A percentile compares a stretch with the other conserved stretches of the same genome.
phyloP scores from a whole-genome alignment of 208 protist genomes.

The Leishmania braziliensis region DNA sequence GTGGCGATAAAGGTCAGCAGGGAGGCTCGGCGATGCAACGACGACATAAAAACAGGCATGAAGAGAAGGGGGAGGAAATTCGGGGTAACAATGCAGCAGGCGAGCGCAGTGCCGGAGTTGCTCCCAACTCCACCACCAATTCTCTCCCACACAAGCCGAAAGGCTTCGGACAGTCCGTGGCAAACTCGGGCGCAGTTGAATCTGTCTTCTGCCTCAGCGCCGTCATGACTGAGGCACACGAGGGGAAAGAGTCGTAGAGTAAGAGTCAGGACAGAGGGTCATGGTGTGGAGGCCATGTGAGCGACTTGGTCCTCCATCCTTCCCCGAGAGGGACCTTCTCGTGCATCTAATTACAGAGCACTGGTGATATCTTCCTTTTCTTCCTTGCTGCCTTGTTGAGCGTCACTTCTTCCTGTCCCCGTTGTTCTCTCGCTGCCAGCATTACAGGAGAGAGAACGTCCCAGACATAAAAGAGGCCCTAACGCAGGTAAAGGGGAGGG shows the following conservation, averaged over 20 bases:
- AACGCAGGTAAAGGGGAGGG: too few relatives aligned
- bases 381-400: too few relatives aligned
- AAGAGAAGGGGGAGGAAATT: background rate
- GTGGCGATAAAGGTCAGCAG: background rate
- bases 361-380: too few relatives aligned
- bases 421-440: too few relatives aligned
- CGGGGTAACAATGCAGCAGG: background rate
- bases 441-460: too few relatives aligned
- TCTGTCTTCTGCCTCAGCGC: background rate
- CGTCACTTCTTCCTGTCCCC: too few relatives aligned
- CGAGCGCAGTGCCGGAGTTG: background rate
- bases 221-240: background rate
- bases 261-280: background rate
- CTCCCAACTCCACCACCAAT: background rate
- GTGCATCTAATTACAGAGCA: too few relatives aligned
- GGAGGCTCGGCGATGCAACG: background rate
- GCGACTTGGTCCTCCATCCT: background rate
- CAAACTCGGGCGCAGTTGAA: background rate
- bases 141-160: background rate
- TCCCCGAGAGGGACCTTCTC: too few relatives aligned
- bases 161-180: background rate
- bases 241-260: background rate
- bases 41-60: background rate
- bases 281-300: background rate
- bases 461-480: background rate